phyloP scores from a whole-genome alignment of 768 basidiomycete species.

The Saitozyma podzolica region DNA sequence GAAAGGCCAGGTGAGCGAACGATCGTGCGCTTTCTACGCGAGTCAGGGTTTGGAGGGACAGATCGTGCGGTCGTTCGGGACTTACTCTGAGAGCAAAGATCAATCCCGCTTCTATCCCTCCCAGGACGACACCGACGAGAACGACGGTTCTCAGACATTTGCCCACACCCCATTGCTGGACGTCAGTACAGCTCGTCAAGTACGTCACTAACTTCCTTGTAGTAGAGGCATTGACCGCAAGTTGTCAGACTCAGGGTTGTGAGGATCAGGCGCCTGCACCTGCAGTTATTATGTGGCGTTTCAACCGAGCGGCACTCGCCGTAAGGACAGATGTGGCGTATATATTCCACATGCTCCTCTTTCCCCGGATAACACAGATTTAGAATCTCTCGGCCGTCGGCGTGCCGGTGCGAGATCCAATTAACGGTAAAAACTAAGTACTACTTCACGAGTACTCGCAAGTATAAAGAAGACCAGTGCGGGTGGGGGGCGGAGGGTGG shows the following conservation, averaged over 20 bases:
- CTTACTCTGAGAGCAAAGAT: conserved; percentile 6
- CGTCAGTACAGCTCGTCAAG: not conserved
- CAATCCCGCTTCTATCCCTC: conserved; percentile 6
- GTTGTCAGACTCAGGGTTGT: conserved; percentile 8
- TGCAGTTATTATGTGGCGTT: too few relatives aligned
- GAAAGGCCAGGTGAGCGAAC: conserved; percentile 4
- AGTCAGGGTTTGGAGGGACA: not conserved
- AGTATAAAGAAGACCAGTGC: too few relatives aligned
- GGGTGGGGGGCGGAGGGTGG: too few relatives aligned
- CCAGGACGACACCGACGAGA: not conserved
- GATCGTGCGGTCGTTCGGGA: not conserved
- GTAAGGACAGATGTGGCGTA: too few relatives aligned
- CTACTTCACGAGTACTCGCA: too few relatives aligned
- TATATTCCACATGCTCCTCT: too few relatives aligned
- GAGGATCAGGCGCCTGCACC: conserved; percentile 7
- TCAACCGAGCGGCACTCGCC: too few relatives aligned
- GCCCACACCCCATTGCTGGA: conserved; percentile 2
- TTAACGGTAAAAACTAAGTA: too few relatives aligned
- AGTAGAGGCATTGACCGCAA: conserved; percentile 11
- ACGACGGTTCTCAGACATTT: not conserved
- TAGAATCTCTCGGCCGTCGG: too few relatives aligned
- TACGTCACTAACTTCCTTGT: conserved; percentile 3
- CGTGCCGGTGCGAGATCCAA: too few relatives aligned
- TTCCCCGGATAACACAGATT: too few relatives aligned
- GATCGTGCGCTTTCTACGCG: not conserved